phyloP scores from a whole-genome alignment of 805 yeast species.

The Yarrowia phangngaensis region DNA sequence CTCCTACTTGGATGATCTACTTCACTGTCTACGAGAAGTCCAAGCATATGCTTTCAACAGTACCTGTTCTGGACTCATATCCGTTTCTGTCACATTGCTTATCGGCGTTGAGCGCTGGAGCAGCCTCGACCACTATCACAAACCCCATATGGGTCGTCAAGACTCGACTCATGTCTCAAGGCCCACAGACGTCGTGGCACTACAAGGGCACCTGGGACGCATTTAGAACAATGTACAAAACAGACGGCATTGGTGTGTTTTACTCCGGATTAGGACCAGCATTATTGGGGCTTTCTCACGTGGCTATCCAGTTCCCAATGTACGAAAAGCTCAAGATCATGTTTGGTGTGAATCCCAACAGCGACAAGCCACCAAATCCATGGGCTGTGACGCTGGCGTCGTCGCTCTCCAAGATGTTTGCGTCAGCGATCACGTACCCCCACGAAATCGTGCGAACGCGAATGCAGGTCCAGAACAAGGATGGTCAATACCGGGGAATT shows the following conservation, averaged over 20 bases:
- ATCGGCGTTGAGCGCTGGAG: constrained; percentile 84
- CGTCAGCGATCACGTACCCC: constrained; percentile 86
- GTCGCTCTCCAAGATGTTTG: constrained; percentile 78
- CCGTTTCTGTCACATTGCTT: constrained; percentile 43
- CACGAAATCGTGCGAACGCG: constrained; percentile 93
- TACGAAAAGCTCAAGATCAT: constrained; percentile 74
- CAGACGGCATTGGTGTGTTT: constrained; percentile 77
- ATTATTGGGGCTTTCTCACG: constrained; percentile 83
- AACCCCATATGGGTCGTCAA: constrained; percentile 98
- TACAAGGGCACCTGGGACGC: constrained; percentile 84
- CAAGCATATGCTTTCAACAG: constrained; percentile 45
- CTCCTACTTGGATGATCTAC: constrained; percentile 97
- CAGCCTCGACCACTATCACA: constrained; percentile 74
- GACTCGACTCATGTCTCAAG: constrained; percentile 78
- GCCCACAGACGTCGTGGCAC: constrained; percentile 40
- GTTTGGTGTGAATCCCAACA: constrained; percentile 36
- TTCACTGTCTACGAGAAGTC: constrained; percentile 84
- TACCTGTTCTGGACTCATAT: constrained; percentile 35
- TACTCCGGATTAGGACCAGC: constrained; percentile 91
- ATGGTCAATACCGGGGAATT: constrained; percentile 39
- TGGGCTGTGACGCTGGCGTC: constrained; percentile 52
- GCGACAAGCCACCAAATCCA: constrained; percentile 20
- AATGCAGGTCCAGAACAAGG: constrained; percentile 56
- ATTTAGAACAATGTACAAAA: constrained; percentile 65
- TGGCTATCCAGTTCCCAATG: constrained; percentile 93